Evolutionary conservation across 768 basidiomycete species (phyloP).

Genomic region (Rhizopogon vesiculosus): DNA sequence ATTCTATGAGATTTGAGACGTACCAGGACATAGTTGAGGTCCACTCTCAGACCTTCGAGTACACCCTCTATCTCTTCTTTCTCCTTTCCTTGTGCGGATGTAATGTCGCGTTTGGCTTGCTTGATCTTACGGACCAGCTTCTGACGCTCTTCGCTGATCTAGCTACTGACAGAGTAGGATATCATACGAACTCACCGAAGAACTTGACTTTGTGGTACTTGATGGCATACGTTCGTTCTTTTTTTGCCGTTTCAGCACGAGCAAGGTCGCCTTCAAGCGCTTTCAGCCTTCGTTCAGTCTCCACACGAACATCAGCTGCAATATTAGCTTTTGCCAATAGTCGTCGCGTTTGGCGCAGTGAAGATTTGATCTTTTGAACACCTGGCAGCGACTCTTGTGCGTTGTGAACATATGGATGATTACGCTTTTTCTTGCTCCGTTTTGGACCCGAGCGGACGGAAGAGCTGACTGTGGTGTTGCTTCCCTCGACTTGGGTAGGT

Average conservation of each 20-base stretch:
- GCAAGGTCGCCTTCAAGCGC: constrained; percentile 71
- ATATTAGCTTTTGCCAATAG: constrained; percentile 82
- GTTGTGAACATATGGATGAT: constrained; percentile 11
- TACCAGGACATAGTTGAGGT: constrained; percentile 88
- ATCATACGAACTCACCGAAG: constrained; percentile 57
- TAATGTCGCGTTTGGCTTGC: constrained; percentile 55
- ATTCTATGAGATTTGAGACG: background rate
- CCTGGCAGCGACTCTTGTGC: constrained; percentile 42
- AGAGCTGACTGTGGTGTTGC: background rate
- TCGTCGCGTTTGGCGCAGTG: constrained; percentile 77
- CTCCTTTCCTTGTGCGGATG: constrained; percentile 30
- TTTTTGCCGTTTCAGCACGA: constrained; percentile 54
- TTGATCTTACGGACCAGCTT: constrained; percentile 78
- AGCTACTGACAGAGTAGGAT: background rate
- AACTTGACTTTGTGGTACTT: constrained; percentile 92
- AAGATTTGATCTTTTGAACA: constrained; percentile 82
- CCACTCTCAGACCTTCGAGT: constrained; percentile 67
- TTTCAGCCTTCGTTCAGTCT: constrained; percentile 74
- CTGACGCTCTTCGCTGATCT: constrained; percentile 61
- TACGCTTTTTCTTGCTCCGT: constrained; percentile 7
- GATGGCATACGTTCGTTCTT: constrained; percentile 68
- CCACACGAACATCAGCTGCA: constrained; percentile 79
- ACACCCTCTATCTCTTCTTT: constrained; percentile 39
- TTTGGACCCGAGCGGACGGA: background rate
- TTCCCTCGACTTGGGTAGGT: background rate